A percentile compares a stretch with the other conserved stretches of the same genome.
Evolutionary conservation across 768 basidiomycete genomes (phyloP).

Genomic region (Leccinum incarnatum): DNA sequence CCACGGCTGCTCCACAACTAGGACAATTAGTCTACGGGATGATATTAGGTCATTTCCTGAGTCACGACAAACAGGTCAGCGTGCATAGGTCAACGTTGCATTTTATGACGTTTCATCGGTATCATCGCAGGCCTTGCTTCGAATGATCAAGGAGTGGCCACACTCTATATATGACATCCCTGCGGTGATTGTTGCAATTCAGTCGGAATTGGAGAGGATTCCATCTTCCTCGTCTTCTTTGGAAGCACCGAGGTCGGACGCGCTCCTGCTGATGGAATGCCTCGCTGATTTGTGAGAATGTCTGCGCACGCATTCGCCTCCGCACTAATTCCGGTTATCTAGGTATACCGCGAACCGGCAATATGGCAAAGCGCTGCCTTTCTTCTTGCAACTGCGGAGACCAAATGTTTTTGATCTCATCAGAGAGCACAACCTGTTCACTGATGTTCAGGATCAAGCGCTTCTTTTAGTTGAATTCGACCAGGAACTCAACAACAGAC

Average conservation of each 20-base stretch:
- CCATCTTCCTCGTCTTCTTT: constrained; percentile 49
- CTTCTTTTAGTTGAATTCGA: constrained; percentile 93
- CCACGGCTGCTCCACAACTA: constrained; percentile 77
- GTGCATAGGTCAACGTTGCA: background rate
- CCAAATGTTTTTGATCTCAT: constrained; percentile 95
- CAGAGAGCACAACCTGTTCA: constrained; percentile 88
- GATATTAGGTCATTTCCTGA: constrained; percentile 84
- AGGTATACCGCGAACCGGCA: constrained; percentile 88
- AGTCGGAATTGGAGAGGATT: constrained; percentile 70
- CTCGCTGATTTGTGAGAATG: constrained; percentile 77
- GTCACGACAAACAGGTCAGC: constrained; percentile 69
- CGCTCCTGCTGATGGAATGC: constrained; percentile 84
- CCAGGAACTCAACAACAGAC: constrained; percentile 72
- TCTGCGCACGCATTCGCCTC: background rate
- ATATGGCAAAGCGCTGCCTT: constrained; percentile 91
- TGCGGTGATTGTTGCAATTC: constrained; percentile 87
- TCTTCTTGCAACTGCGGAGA: constrained; percentile 79
- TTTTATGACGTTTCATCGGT: background rate
- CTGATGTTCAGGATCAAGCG: constrained; percentile 92
- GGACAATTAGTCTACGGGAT: constrained; percentile 90
- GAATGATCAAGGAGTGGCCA: constrained; percentile 87
- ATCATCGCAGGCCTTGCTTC: constrained; percentile 58
- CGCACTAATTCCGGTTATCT: constrained; percentile 1
- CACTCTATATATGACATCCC: constrained; percentile 83
- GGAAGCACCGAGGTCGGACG: constrained; percentile 42